These are phyloP conservation scores for Colletotrichum somersetense DNA, from an alignment of 2,329 filamentous ascomycete genomes.

Conservation along the genomic window DNA sequence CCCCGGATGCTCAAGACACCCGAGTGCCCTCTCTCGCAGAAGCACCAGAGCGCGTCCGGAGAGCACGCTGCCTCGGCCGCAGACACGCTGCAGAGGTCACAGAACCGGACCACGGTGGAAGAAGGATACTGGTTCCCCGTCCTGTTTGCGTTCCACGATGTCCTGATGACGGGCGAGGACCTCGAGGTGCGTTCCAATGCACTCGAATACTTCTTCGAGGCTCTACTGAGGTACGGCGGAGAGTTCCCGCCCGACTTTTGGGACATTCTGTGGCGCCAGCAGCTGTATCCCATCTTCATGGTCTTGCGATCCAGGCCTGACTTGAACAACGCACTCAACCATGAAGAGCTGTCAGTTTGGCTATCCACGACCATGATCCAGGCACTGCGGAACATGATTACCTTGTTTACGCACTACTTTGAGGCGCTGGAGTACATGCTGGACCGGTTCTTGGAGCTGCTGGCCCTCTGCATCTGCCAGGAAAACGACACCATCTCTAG, in stretches of 20 bases:
- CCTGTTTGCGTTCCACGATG: slow-evolving; percentile 97
- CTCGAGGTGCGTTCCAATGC: slow-evolving; percentile 93
- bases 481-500: slow-evolving; percentile 98
- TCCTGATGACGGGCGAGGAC: slow-evolving; percentile 98
- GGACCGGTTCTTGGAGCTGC: slow-evolving; percentile 92
- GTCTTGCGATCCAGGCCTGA: slow-evolving; percentile 96
- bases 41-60: slow-evolving; percentile 54
- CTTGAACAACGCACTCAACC: slow-evolving; percentile 93
- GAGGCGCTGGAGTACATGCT: slow-evolving; percentile 97
- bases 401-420: slow-evolving; percentile 98
- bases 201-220: slow-evolving; percentile 96
- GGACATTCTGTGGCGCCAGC: slow-evolving; percentile 97
- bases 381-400: slow-evolving; percentile 97
- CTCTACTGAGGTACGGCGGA: slow-evolving; percentile 88
- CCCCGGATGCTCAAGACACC: slow-evolving; percentile 95
- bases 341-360: slow-evolving; percentile 98
- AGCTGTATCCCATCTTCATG: slow-evolving; percentile 98
- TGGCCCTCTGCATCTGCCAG: slow-evolving; percentile 97
- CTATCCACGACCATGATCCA: slow-evolving; percentile 99
- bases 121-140: slow-evolving; percentile 99
- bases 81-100: slow-evolving; percentile 64
- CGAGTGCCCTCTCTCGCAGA: slow-evolving; percentile 89
- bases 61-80: slow-evolving; percentile 57
- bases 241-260: slow-evolving; percentile 96
- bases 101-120: slow-evolving; percentile 87